These are phyloP conservation scores for Hanseniaspora jakobsenii DNA, from an alignment of 805 yeast species.

Conservation along the genomic window DNA sequence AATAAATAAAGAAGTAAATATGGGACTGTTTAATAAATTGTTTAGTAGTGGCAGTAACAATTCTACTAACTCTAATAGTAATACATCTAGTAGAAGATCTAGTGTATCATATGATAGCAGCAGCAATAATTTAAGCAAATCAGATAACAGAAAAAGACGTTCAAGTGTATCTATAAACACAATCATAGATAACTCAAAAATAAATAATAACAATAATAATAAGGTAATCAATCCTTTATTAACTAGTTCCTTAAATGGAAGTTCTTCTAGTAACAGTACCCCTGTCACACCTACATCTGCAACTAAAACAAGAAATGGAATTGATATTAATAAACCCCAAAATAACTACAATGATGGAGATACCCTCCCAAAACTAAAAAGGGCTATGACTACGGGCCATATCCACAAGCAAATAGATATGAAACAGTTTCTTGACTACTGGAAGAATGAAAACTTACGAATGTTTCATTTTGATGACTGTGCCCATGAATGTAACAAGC, in stretches of 20 bases:
- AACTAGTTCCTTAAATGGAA: no score
- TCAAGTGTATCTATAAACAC: neutral
- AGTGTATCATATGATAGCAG: neutral
- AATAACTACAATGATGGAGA: neutral
- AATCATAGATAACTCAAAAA: neutral
- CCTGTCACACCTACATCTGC: neutral
- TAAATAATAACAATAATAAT: neutral
- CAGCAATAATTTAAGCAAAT: no score
- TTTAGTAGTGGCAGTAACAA: neutral
- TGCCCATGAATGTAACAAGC: neutral
- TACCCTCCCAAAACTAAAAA: neutral
- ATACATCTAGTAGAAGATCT: neutral
- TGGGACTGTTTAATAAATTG: constrained; percentile 13
- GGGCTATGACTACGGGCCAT: constrained; percentile 9
- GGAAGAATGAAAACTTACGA: constrained; percentile 9
- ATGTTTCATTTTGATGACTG: constrained; percentile 6
- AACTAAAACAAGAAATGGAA: neutral
- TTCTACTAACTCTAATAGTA: neutral
- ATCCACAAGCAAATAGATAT: neutral
- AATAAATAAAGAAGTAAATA: neutral
- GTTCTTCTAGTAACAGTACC: no score
- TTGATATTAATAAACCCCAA: neutral
- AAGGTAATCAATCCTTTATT: no score
- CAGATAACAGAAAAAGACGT: no score
- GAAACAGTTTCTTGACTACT: constrained; percentile 7